Base-by-base conservation (phyloP, 306 rosid genomes). In the Astragalus membranaceus region DNA sequence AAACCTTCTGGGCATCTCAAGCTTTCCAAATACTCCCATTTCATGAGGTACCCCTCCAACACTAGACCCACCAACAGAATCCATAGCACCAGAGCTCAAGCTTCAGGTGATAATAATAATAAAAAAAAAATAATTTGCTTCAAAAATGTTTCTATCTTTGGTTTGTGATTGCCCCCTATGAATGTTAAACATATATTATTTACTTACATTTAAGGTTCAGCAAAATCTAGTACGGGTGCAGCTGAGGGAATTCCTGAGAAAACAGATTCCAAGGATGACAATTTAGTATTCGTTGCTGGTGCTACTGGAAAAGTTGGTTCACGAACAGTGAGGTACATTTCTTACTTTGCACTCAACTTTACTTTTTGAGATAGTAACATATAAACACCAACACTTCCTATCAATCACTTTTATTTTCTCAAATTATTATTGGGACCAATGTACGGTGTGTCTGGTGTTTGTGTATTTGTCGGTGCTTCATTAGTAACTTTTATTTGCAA, bases 281-380 rank as follows among this genome's bases (percentile, higher is more conserved):
- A 89, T 76, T 66, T 90, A 13, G 97, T 83, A n/a, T 94, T 94
- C 80, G 96, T 94, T 69, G 98, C 98, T n/a, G 98, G 98, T 52
- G 97, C 98, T 57, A 90, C 97, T 43, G 98, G 98, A 47, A 88
- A 12, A 84, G 98, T 94, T 80, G 98, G 98, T 67, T 94, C 96
- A 67, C 77, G 97, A 79, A 85, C 96, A 20, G 98, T 94, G 69
- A 94, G 98, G 98, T 90, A 69, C 62, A 43, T 76, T 63, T 75
- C 20, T 52, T 72, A 44, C 15, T 20, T 17, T 44, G 5, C 54
- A 5, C 41, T 7, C 8, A 26, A 26, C 2, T 26, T 26, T 26
- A 26, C 2, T 3, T 26, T 3, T 26, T 26, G 30, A 26, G 30
- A 26, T 26, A 26, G 30, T 26, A 26, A 26, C n/a, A n/a, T n/a